A percentile compares a stretch with the other conserved stretches of the same genome.
Evolutionary conservation across 1,284 basidiomycete genomes (phyloP).

Genomic region (Rhodotorula sp.): DNA sequence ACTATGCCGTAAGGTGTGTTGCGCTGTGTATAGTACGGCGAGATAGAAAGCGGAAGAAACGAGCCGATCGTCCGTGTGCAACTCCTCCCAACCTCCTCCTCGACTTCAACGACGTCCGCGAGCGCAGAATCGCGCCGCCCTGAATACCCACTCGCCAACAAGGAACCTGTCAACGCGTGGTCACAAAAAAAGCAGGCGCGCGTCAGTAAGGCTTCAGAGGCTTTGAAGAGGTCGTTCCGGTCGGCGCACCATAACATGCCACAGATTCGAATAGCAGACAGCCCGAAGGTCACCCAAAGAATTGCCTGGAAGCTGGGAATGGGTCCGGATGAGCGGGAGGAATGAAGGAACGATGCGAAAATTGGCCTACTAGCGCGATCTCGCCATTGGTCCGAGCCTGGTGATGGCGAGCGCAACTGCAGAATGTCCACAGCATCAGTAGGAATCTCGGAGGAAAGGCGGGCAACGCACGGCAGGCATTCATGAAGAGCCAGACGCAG

Average conservation of each 20-base stretch:
- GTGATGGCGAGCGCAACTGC: slow-evolving; percentile 34
- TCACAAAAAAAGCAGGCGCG: too few species aligned
- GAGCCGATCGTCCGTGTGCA: too few species aligned
- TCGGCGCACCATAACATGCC: slow-evolving; percentile 33
- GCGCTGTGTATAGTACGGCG: too few species aligned
- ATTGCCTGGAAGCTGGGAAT: slow-evolving; percentile 64
- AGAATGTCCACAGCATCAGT: background rate
- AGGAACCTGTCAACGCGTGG: slow-evolving; percentile 55
- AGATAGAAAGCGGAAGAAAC: too few species aligned
- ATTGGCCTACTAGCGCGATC: slow-evolving; percentile 53
- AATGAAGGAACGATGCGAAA: too few species aligned
- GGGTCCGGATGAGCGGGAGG: background rate
- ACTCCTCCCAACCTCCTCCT: too few species aligned
- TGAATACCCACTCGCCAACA: slow-evolving; percentile 31
- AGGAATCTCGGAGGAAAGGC: background rate
- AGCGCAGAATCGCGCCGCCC: slow-evolving; percentile 22
- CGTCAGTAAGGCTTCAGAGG: background rate
- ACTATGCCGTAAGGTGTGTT: too few species aligned
- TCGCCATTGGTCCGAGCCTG: slow-evolving; percentile 34
- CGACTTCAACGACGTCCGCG: slow-evolving; percentile 4
- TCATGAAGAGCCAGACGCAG: slow-evolving; percentile 71
- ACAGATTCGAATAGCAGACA: slow-evolving; percentile 73
- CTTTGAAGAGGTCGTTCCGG: too few species aligned
- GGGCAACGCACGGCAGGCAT: slow-evolving; percentile 54
- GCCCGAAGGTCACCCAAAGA: slow-evolving; percentile 82